These are phyloP conservation scores for Rhodosporidiobolus odoratus DNA, from an alignment of 768 basidiomycete genomes.

Conservation along the genomic window DNA sequence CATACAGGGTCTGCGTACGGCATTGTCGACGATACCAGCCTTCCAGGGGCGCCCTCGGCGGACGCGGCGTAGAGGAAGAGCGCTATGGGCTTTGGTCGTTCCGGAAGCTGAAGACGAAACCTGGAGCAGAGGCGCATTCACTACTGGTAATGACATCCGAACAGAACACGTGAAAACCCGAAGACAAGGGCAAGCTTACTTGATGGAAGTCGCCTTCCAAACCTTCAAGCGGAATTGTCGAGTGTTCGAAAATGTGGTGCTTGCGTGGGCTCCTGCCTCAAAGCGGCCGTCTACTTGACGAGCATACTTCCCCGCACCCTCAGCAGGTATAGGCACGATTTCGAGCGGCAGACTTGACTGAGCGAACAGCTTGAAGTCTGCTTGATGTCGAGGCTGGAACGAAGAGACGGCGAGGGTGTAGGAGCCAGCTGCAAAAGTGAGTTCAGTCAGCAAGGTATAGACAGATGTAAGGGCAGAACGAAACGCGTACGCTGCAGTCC, in stretches of 20 bases:
- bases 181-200: too few relatives aligned
- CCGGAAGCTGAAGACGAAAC: constrained; percentile 62
- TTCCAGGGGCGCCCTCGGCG: constrained; percentile 45
- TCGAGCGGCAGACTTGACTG: constrained; percentile 55
- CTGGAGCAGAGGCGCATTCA: too few relatives aligned
- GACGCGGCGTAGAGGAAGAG: constrained; percentile 63
- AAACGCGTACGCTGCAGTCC: constrained; percentile 54
- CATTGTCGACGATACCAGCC: constrained; percentile 62
- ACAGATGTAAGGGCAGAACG: too few relatives aligned
- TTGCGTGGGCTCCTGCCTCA: neutral
- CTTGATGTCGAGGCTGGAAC: constrained; percentile 67
- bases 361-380: constrained; percentile 61
- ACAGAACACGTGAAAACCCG: too few relatives aligned
- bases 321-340: constrained; percentile 64
- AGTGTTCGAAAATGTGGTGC: neutral
- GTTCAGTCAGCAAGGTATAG: neutral
- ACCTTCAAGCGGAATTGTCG: too few relatives aligned
- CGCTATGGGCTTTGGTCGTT: constrained; percentile 50
- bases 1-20: constrained; percentile 69
- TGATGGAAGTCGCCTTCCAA: too few relatives aligned
- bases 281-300: neutral
- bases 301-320: constrained; percentile 57
- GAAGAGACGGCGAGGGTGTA: constrained; percentile 81
- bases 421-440: constrained; percentile 56
- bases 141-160: too few relatives aligned